Evolutionary conservation across 306 rosid species (phyloP).

Genomic region (Begonia masoniana): DNA sequence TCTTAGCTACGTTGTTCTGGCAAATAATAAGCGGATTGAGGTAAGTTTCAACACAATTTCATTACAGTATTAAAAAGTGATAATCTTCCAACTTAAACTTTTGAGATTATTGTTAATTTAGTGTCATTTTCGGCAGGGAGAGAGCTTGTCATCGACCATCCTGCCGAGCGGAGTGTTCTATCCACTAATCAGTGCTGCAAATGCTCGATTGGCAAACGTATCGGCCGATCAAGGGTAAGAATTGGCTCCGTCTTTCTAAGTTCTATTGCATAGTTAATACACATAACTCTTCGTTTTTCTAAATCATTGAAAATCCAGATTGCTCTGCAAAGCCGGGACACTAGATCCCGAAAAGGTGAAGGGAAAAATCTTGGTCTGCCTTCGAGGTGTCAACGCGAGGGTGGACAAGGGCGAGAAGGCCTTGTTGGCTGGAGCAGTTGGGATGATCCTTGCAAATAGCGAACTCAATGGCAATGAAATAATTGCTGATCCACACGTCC

Average conservation of each 20-base stretch:
- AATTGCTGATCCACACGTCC: slow-evolving; percentile 81
- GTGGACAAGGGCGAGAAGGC: slow-evolving; percentile 86
- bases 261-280: background rate
- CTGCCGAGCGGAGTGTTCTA: slow-evolving; percentile 31
- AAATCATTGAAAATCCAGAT: slow-evolving; percentile 22
- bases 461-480: slow-evolving; percentile 47
- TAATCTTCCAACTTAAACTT: no score
- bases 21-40: slow-evolving; percentile 31
- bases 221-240: slow-evolving; percentile 58
- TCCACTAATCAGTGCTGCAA: slow-evolving; percentile 40
- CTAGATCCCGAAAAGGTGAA: slow-evolving; percentile 66
- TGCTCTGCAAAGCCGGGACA: slow-evolving; percentile 63
- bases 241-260: slow-evolving; percentile 1
- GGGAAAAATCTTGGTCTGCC: slow-evolving; percentile 75
- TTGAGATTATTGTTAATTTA: no score
- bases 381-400: slow-evolving; percentile 72
- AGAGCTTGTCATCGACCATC: slow-evolving; percentile 47
- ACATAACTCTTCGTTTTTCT: background rate
- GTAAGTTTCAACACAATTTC: slow-evolving; percentile 17
- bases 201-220: slow-evolving; percentile 45
- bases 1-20: slow-evolving; percentile 41
- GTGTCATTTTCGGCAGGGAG: slow-evolving; percentile 35
- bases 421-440: slow-evolving; percentile 63
- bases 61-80: no score
- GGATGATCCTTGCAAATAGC: slow-evolving; percentile 78